Evolutionary conservation across 306 rosid genomes (phyloP).

Genomic region (Carpinus fangiana): DNA sequence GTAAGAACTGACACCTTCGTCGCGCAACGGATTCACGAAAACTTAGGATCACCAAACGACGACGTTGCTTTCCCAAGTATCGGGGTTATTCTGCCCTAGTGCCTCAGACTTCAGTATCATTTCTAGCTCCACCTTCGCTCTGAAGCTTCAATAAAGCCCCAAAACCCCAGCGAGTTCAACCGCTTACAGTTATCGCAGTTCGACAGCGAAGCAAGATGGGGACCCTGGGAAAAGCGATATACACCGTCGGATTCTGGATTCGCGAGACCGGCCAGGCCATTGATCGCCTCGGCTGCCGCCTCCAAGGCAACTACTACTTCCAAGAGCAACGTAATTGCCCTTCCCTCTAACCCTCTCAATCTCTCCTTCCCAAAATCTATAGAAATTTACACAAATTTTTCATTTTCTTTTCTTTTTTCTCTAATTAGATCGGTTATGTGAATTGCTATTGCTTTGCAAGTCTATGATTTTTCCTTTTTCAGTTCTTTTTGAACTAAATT

Average conservation of each 20-base stretch:
- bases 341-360: constrained; percentile 18
- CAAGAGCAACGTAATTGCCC: constrained; percentile 65
- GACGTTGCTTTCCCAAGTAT: constrained; percentile 25
- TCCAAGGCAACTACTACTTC: constrained; percentile 71
- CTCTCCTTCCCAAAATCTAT: background rate
- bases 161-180: constrained; percentile 12
- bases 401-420: background rate
- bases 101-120: background rate
- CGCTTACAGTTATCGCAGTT: background rate
- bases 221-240: constrained; percentile 74
- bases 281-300: constrained; percentile 82
- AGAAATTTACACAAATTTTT: no score
- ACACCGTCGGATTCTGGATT: constrained; percentile 81
- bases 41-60: constrained; percentile 7
- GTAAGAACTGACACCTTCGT: no score
- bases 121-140: constrained; percentile 5
- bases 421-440: background rate
- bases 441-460: background rate
- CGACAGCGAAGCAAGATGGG: constrained; percentile 46
- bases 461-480: background rate
- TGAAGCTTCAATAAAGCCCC: constrained; percentile 17
- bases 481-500: background rate
- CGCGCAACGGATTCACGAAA: no score
- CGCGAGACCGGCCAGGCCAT: constrained; percentile 85
- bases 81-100: constrained; percentile 27